Evolutionary conservation across 108 stramenopile species (phyloP).

Genomic region (Skeletonema grethae): DNA sequence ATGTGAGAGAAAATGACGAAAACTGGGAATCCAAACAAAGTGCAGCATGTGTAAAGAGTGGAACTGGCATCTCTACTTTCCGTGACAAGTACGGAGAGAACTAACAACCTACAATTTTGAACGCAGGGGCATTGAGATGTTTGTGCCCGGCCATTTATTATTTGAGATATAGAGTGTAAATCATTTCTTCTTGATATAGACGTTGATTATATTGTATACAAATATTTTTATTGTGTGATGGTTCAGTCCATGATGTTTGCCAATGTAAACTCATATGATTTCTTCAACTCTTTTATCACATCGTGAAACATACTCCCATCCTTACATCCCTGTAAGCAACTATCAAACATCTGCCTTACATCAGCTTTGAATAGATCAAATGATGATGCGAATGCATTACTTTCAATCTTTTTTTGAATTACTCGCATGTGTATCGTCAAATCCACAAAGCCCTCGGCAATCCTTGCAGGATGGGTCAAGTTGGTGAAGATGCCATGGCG

Average conservation of each 20-base stretch:
- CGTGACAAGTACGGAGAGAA: constrained; percentile 74
- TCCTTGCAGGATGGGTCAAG: neutral
- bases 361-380: neutral
- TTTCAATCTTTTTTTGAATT: neutral
- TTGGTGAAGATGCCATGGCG: neutral
- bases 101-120: constrained; percentile 2
- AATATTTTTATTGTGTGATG: neutral
- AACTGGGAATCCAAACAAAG: constrained; percentile 67
- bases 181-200: neutral
- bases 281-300: constrained; percentile 2
- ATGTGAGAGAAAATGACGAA: constrained; percentile 64
- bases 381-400: constrained; percentile 1
- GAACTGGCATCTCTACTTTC: constrained; percentile 65
- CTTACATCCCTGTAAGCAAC: neutral
- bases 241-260: neutral
- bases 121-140: neutral
- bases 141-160: neutral
- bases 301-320: neutral
- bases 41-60: constrained; percentile 75
- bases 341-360: neutral
- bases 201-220: constrained; percentile 3
- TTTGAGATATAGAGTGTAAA: constrained; percentile 2
- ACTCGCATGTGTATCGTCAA: constrained; percentile 5
- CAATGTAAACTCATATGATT: neutral
- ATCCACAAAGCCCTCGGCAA: neutral